Conservation (phyloP, 176 grass and related monocot species). For the Elaeis guineensis region DNA sequence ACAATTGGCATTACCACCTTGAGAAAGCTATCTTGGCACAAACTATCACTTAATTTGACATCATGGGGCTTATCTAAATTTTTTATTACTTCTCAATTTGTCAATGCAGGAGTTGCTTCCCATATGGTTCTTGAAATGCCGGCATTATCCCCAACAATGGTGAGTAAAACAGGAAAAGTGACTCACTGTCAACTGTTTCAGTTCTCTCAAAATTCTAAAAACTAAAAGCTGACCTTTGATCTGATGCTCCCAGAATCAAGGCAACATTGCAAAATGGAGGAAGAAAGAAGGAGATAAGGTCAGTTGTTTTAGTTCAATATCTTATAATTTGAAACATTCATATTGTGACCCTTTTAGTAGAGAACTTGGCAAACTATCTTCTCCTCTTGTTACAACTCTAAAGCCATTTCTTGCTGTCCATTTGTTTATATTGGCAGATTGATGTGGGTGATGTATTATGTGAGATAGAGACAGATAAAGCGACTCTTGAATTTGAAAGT, state of each 20-base stretch:
- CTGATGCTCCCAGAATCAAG: constrained; percentile 73
- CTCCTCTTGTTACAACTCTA: background rate
- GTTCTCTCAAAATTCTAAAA: constrained; percentile 4
- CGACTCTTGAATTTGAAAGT: constrained; percentile 86
- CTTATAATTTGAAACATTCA: background rate
- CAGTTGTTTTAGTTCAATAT: background rate
- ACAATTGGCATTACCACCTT: background rate
- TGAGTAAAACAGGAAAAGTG: constrained; percentile 26
- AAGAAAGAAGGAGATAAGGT: constrained; percentile 99
- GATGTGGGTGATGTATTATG: constrained; percentile 92
- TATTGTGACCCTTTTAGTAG: background rate
- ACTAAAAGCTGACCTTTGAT: constrained; percentile 8
- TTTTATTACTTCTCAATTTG: constrained; percentile 13
- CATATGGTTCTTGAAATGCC: constrained; percentile 86
- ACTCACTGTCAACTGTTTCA: background rate
- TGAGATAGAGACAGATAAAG: constrained; percentile 99
- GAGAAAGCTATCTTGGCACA: background rate
- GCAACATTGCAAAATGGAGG: constrained; percentile 89
- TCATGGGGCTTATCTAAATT: background rate
- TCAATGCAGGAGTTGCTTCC: constrained; percentile 54
- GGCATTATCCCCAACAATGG: constrained; percentile 91
- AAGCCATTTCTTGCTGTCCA: background rate
- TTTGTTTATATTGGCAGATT: constrained; percentile 51
- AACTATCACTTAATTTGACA: background rate
- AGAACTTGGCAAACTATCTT: background rate